phyloP scores from a whole-genome alignment of 73 alveolate species.

The Paramecium bursaria region DNA sequence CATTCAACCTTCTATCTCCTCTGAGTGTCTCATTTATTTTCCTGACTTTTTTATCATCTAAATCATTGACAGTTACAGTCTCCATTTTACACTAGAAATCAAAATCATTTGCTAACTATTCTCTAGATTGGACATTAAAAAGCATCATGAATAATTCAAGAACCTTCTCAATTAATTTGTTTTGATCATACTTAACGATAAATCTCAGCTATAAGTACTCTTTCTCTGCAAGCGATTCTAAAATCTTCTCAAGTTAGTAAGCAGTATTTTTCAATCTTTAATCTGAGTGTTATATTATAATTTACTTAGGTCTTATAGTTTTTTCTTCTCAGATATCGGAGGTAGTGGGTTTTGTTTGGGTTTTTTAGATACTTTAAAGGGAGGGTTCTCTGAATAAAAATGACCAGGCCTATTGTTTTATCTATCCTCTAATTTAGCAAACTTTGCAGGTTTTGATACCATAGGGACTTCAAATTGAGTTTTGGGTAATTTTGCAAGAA shows the following conservation, averaged over 20 bases:
- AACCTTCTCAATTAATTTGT: constrained; percentile 63
- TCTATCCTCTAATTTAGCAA: constrained; percentile 61
- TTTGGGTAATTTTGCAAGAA: constrained; percentile 31
- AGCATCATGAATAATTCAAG: constrained; percentile 57
- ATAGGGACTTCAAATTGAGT: constrained; percentile 46
- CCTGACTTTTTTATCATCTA: constrained; percentile 61
- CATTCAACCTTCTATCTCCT: constrained; percentile 68
- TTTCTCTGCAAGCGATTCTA: constrained; percentile 55
- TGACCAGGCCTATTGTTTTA: constrained; percentile 62
- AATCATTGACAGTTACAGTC: constrained; percentile 67
- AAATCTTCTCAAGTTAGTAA: constrained; percentile 65
- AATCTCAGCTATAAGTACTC: constrained; percentile 62
- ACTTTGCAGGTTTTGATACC: constrained; percentile 35
- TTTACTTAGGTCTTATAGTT: constrained; percentile 53
- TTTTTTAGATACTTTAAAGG: constrained; percentile 43
- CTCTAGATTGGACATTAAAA: constrained; percentile 60
- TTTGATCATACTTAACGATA: constrained; percentile 64
- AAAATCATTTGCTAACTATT: constrained; percentile 63
- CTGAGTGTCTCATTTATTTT: constrained; percentile 64
- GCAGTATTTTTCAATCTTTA: constrained; percentile 52
- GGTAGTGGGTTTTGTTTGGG: constrained; percentile 8
- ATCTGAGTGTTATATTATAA: not conserved
- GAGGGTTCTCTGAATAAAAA: constrained; percentile 56
- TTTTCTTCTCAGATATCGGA: constrained; percentile 53
- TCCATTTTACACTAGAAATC: constrained; percentile 52